A percentile compares a stretch with the other conserved stretches of the same genome.
phyloP scores from a whole-genome alignment of 163 green algal genomes.

The Coccomyxa subellipsoidea region DNA sequence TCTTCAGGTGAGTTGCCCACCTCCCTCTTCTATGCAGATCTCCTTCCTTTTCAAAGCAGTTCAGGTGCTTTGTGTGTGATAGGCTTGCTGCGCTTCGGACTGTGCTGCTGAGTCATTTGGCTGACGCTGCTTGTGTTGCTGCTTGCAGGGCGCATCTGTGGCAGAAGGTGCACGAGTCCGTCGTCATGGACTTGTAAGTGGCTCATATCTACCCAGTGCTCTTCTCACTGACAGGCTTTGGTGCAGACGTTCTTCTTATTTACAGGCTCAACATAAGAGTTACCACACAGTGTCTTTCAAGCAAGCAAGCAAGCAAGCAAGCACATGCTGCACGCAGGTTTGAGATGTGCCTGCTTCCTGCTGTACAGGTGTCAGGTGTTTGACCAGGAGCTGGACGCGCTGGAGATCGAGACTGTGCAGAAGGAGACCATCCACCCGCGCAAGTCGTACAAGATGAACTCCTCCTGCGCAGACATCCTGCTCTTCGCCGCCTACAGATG shows the following conservation, averaged over 20 bases:
- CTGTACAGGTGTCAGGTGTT: slow-evolving; percentile 55
- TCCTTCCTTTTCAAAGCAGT: no score
- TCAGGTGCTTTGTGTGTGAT: no score
- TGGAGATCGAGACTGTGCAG: slow-evolving; percentile 99
- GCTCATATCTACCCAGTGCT: background rate
- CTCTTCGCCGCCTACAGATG: slow-evolving; percentile 99
- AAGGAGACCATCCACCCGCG: slow-evolving; percentile 99
- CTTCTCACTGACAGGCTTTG: no score
- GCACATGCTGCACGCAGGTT: background rate
- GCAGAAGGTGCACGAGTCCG: slow-evolving; percentile 99
- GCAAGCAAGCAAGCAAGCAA: background rate
- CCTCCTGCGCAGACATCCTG: slow-evolving; percentile 94
- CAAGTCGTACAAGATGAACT: slow-evolving; percentile 99
- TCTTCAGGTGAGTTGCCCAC: slow-evolving; percentile 68
- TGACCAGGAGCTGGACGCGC: slow-evolving; percentile 88
- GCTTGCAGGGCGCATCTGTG: slow-evolving; percentile 87
- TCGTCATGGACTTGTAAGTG: slow-evolving; percentile 86
- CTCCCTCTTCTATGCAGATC: no score
- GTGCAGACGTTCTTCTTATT: no score
- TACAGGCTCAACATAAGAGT: no score
- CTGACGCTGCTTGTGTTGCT: background rate
- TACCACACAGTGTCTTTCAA: background rate
- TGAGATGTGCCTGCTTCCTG: background rate
- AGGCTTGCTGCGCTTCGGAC: no score
- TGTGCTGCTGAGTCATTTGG: no score